These are phyloP conservation scores for Nicotiana sylvestris DNA, from an alignment of 257 asterid genomes.

Conservation along the genomic window DNA sequence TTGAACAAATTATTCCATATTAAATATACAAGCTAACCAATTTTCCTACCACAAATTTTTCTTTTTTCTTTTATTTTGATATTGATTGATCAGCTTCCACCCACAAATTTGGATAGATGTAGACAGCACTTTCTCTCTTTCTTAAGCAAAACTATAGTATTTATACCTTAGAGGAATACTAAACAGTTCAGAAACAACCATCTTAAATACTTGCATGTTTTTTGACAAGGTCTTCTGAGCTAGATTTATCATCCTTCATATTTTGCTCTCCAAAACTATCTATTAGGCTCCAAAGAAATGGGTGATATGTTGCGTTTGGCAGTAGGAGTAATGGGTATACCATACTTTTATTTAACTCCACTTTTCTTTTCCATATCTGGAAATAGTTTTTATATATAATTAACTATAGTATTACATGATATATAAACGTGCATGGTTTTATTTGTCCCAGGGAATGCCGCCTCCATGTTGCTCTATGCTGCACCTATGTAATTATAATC, in stretches of 20 bases:
- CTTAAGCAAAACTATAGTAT: conserved; percentile 19
- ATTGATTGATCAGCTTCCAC: conserved; percentile 20
- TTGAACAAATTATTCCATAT: not conserved
- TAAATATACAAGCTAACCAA: not conserved
- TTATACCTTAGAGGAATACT: conserved; percentile 9
- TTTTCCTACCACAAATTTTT: conserved; percentile 13
- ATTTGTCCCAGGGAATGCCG: conserved; percentile 59
- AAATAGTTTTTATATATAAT: not conserved
- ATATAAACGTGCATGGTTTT: conserved; percentile 1
- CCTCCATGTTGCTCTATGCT: conserved; percentile 60
- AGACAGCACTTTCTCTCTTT: conserved; percentile 18
- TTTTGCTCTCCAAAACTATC: not conserved
- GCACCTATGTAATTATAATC: conserved; percentile 52
- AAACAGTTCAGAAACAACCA: conserved; percentile 20
- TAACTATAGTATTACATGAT: not conserved
- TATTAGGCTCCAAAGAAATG: conserved; percentile 30
- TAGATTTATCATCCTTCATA: not conserved
- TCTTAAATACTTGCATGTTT: not conserved
- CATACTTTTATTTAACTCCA: no score
- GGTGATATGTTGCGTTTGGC: conserved; percentile 62
- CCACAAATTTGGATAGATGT: conserved; percentile 29
- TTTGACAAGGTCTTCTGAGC: not conserved
- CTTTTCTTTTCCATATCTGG: not conserved
- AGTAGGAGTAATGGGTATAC: conserved; percentile 61
- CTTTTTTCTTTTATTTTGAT: not conserved